These are phyloP conservation scores for Guyanaporus albipodus DNA, from an alignment of 768 basidiomycete species.

Conservation along the genomic window DNA sequence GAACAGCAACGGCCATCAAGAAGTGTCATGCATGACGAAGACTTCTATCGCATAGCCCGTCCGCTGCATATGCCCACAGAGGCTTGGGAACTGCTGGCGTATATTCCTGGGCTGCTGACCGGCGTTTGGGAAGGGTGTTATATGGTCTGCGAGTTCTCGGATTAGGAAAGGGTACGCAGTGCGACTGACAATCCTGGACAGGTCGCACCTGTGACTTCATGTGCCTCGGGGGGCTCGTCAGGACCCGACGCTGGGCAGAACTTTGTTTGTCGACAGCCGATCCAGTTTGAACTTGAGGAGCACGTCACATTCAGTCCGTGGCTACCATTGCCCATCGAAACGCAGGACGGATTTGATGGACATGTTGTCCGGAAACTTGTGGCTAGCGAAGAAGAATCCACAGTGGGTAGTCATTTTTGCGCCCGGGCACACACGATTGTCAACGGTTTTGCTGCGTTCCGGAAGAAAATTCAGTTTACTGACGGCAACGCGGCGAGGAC, in stretches of 20 bases:
- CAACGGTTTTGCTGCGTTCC: conserved; percentile 13
- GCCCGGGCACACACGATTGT: conserved; percentile 17
- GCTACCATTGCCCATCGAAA: conserved; percentile 30
- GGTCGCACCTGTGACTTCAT: conserved; percentile 27
- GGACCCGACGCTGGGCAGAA: conserved; percentile 18
- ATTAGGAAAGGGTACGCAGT: conserved; percentile 10
- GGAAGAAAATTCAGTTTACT: conserved; percentile 25
- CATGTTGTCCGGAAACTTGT: conserved; percentile 19
- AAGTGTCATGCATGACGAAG: conserved; percentile 34
- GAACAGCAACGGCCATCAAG: conserved; percentile 33
- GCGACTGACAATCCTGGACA: conserved; percentile 18
- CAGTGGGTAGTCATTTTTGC: conserved; percentile 20
- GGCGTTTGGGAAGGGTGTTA: conserved; percentile 61
- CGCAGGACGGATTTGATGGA: conserved; percentile 20
- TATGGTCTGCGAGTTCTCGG: conserved; percentile 41
- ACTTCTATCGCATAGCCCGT: conserved; percentile 35
- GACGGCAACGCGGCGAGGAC: conserved; percentile 23
- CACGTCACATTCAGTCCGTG: conserved; percentile 41
- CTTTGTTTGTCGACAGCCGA: conserved; percentile 44
- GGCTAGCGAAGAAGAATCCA: conserved; percentile 20
- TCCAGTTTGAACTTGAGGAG: conserved; percentile 48
- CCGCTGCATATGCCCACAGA: conserved; percentile 12
- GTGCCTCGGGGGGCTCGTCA: conserved; percentile 10
- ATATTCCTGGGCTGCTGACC: conserved; percentile 44
- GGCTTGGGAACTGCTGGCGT: conserved; percentile 27